Evolutionary conservation across 1,284 basidiomycete species (phyloP).

Genomic region (Apiotrichum sp.): DNA sequence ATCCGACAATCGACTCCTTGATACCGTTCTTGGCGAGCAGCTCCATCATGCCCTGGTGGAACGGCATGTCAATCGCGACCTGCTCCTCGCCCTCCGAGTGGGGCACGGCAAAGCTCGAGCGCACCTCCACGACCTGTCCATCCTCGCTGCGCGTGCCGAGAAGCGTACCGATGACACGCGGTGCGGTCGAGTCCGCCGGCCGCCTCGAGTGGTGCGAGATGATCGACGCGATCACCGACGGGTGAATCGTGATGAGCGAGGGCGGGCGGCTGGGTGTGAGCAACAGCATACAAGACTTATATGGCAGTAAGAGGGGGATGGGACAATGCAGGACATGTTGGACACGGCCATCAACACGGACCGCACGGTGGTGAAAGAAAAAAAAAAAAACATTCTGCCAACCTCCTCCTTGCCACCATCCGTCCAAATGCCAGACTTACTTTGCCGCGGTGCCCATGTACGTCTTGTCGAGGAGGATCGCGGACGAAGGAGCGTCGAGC

Average conservation of each 20-base stretch:
- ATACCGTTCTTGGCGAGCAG: constrained; percentile 53
- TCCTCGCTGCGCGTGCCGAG: constrained; percentile 74
- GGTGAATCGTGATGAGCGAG: constrained; percentile 73
- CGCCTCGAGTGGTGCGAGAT: constrained; percentile 95
- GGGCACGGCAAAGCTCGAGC: constrained; percentile 77
- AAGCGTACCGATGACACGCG: constrained; percentile 89
- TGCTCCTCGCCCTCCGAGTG: constrained; percentile 88
- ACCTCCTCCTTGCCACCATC: no score
- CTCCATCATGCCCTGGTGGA: constrained; percentile 89
- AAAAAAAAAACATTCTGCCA: no score
- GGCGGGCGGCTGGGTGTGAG: constrained; percentile 61
- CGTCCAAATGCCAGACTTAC: constrained; percentile 20
- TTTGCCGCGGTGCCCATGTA: constrained; percentile 35
- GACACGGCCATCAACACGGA: not conserved
- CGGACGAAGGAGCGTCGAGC: constrained; percentile 42
- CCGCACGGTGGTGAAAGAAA: not conserved
- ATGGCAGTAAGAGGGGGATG: no score
- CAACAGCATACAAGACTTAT: no score
- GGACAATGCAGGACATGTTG: no score
- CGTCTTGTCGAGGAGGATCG: constrained; percentile 44
- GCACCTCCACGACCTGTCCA: constrained; percentile 62
- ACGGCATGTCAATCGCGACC: constrained; percentile 92
- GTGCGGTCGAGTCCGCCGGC: constrained; percentile 52
- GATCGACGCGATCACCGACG: constrained; percentile 90
- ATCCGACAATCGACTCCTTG: constrained; percentile 47